These are phyloP conservation scores for Podila verticillata DNA, from an alignment of 192 early-diverging fungal species.

Conservation along the genomic window DNA sequence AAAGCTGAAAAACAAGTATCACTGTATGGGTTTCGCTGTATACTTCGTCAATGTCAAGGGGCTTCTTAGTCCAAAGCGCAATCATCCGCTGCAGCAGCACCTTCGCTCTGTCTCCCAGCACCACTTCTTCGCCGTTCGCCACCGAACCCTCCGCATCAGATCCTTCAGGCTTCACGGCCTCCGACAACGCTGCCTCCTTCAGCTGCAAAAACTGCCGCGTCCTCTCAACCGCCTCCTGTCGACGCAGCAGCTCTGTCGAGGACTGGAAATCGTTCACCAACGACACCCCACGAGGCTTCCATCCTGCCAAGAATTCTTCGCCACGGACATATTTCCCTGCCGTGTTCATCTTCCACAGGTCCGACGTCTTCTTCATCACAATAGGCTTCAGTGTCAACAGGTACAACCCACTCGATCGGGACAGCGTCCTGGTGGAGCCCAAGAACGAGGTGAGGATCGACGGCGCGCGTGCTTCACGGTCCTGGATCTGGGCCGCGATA, in stretches of 20 bases:
- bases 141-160: neutral
- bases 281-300: slow-evolving; percentile 77
- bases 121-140: neutral
- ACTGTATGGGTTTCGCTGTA: neutral
- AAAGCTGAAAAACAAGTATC: neutral
- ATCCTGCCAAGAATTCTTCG: slow-evolving; percentile 70
- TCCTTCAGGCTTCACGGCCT: neutral
- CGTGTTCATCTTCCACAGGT: slow-evolving; percentile 76
- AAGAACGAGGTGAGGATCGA: slow-evolving; percentile 55
- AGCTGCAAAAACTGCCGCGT: slow-evolving; percentile 56
- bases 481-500: slow-evolving; percentile 66
- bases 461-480: slow-evolving; percentile 61
- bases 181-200: neutral
- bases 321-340: slow-evolving; percentile 76
- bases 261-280: slow-evolving; percentile 65
- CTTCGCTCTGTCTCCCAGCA: slow-evolving; percentile 9
- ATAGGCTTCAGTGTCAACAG: slow-evolving; percentile 68
- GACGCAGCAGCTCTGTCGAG: slow-evolving; percentile 41
- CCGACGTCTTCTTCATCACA: slow-evolving; percentile 58
- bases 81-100: slow-evolving; percentile 25
- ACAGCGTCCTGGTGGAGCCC: slow-evolving; percentile 49
- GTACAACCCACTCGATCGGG: slow-evolving; percentile 65
- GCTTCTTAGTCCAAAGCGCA: slow-evolving; percentile 35
- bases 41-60: slow-evolving; percentile 33
- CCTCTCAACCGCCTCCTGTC: slow-evolving; percentile 50